These are phyloP conservation scores for Phytophthora agathidicida DNA, from an alignment of 352 stramenopile species.

Conservation along the genomic window DNA sequence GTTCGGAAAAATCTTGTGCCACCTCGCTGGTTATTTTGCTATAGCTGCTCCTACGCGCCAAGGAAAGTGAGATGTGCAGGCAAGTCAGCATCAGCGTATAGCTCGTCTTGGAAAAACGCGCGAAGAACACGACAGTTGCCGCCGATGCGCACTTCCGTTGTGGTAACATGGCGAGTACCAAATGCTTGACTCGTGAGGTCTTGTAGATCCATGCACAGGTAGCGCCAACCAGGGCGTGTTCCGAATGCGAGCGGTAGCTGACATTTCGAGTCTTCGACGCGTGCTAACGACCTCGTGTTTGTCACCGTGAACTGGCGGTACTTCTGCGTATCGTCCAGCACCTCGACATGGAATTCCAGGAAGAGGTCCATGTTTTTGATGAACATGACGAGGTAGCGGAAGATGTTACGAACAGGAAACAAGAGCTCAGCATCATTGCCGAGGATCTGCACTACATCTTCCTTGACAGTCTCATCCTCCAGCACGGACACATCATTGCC, in stretches of 20 bases:
- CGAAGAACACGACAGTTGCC: constrained; percentile 77
- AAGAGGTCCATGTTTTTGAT: constrained; percentile 83
- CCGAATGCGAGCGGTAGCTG: constrained; percentile 71
- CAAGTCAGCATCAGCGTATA: constrained; percentile 72
- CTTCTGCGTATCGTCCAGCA: constrained; percentile 71
- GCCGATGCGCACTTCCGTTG: constrained; percentile 62
- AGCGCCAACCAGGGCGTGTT: constrained; percentile 54
- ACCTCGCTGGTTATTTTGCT: background rate
- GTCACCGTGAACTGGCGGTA: constrained; percentile 70
- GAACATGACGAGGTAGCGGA: constrained; percentile 85
- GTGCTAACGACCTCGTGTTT: constrained; percentile 74
- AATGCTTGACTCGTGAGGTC: constrained; percentile 73
- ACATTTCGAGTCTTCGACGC: constrained; percentile 54
- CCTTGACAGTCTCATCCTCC: constrained; percentile 77
- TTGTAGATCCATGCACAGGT: constrained; percentile 81
- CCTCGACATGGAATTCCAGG: constrained; percentile 69
- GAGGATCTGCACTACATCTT: constrained; percentile 77
- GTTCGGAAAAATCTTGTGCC: background rate
- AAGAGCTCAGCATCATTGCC: constrained; percentile 74
- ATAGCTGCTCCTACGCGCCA: constrained; percentile 22
- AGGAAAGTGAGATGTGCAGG: constrained; percentile 74
- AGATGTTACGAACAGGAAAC: constrained; percentile 71
- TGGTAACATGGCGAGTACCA: constrained; percentile 73
- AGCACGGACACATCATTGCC: constrained; percentile 73
- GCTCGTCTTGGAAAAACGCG: constrained; percentile 84